phyloP scores from a whole-genome alignment of 2,329 filamentous ascomycete genomes.

The Diaporthe nobilis region DNA sequence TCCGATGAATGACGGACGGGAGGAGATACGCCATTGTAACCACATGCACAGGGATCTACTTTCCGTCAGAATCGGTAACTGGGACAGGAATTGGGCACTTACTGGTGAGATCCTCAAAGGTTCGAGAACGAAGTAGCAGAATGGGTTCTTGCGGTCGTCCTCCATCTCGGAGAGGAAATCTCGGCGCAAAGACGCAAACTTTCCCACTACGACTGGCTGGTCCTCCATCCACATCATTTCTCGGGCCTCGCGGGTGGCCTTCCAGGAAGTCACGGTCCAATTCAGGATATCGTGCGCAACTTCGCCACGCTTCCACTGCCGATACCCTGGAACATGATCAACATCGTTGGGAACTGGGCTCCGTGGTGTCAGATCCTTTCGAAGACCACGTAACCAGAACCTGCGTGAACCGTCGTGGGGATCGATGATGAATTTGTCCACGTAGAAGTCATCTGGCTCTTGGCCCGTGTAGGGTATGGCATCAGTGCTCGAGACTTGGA shows the following conservation, averaged over 20 bases:
- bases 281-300: conserved; percentile 77
- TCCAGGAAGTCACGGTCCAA: conserved; percentile 75
- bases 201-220: conserved; percentile 87
- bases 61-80: conserved; percentile 41
- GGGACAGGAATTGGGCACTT: conserved; percentile 54
- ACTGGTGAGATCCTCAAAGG: conserved; percentile 83
- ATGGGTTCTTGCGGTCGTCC: conserved; percentile 24
- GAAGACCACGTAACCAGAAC: conserved; percentile 67
- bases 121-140: conserved; percentile 81
- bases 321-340: conserved; percentile 59
- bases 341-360: conserved; percentile 75
- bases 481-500: conserved; percentile 53
- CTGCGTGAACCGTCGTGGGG: conserved; percentile 75
- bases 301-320: conserved; percentile 56
- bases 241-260: conserved; percentile 37
- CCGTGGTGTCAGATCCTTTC: conserved; percentile 71
- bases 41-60: conserved; percentile 76
- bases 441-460: conserved; percentile 63
- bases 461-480: conserved; percentile 57
- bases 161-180: conserved; percentile 81
- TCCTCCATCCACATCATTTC: conserved; percentile 68
- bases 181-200: conserved; percentile 81
- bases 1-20: conserved; percentile 85
- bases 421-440: conserved; percentile 69
- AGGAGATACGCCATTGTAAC: conserved; percentile 82